Base-by-base conservation (phyloP, 2,329 filamentous ascomycete genomes). In the Blastomyces gilchristii region DNA sequence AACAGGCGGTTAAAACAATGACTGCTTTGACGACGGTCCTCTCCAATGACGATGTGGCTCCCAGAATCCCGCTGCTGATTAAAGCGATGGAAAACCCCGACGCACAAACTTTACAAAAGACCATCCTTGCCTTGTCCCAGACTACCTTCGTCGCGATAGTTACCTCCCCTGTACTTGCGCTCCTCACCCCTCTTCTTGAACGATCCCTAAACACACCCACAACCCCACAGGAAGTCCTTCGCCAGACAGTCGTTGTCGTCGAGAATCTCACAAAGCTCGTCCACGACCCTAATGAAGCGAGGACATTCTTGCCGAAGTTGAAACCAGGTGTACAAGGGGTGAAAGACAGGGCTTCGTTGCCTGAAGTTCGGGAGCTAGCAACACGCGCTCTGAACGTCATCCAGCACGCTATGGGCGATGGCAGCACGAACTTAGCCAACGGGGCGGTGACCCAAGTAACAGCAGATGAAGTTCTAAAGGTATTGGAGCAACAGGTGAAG, bases 191-290 rank as follows among this genome's bases (percentile, higher is more conserved):
- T 56, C 88, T 97, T 69, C 85, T 99, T 37, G 94, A 97, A 79
- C 88, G 94, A 69, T 91, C 92, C 22, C 84, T 99, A 65, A 97
- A 97, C 81, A 93, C 87, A 65, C 94, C 93, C 9, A 85, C 85
- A 18, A 99, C 94, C 4, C 83, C 90, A 3, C 94, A 99, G 75
- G 94, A 99, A 78, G 92, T 97, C 28, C 82, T 97, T 63, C 88
- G 94, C 65, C 93, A 97, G 79, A 96, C 94, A 2, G 91, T 96
- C 39, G 91, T 99, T 62, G 95, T 99, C 60, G 89, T 94, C 25
- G 94, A 99, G 80, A 99, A 99, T 79, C 81, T 99, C 80, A 99
- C 94, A 65, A 97, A 96, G 81, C 86, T 99, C 41, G 94, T 99
- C 37, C 94, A 99, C 76, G 92, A 90, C 74, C 94, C 94, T 16